Evolutionary conservation across 352 stramenopile species (phyloP), one percentile per base, ranked within the genome.

Genomic region (Peronospora farinosa): DNA sequence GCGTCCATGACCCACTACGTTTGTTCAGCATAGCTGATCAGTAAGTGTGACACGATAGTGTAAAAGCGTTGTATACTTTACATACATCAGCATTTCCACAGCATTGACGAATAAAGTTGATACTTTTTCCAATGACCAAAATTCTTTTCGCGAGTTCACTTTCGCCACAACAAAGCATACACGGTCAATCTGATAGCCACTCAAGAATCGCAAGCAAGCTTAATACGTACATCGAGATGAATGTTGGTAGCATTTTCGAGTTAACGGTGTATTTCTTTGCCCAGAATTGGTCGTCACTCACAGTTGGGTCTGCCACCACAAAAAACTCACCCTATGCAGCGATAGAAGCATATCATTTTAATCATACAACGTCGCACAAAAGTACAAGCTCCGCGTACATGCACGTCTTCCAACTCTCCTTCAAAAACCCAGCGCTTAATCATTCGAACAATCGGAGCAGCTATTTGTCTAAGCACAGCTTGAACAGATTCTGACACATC

Each of bases 61-160:
- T 38, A 43, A 44, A 39, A n/a, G 1, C 36, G 21, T 46, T 17
- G 27, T 11, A 51, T 47, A 8, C 4, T 17, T 30, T 1, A 67
- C 68, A 38, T 50, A 89, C 95, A 57, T 95, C 82, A 28, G 75
- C 83, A 63, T 98, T 92, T 9, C 84, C 74, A 42, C 96, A 97
- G 71, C 92, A 98, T 40, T 88, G 72, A 13, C 95, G 85, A 65
- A 99, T 97, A 47, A 99, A 99, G 74, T 98, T 99, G 59, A 99
- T 98, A 36, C 92, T 97, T 65, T 98, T 98, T 32, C 96, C 96
- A 35, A 98, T 95, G 17, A 96, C 72, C 16, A 98, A 66, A 39
- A 98, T 97, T 31, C 95, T 96, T 17, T 88, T 75, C 1, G 95
- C 95, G 10, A 98, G 67, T 9, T 95, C 84, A 35, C 81, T 94